A percentile compares a stretch with the other conserved stretches of the same genome.
phyloP scores from a whole-genome alignment of 495 filamentous ascomycete genomes.

The Daldinia grandis region DNA sequence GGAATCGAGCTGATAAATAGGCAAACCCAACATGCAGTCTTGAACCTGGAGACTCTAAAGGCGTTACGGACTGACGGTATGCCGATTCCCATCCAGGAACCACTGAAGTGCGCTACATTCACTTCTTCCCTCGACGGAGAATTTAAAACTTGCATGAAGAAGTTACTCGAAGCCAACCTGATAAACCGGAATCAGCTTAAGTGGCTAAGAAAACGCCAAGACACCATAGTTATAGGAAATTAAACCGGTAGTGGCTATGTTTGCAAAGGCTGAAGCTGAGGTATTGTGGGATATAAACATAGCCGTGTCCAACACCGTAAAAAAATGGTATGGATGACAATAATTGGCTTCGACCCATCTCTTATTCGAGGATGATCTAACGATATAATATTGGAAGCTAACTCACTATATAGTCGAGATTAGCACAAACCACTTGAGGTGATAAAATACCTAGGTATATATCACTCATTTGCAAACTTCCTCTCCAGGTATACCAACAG shows the following conservation, averaged over 20 bases:
- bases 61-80: conserved; percentile 54
- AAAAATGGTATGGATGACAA: neutral
- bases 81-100: conserved; percentile 53
- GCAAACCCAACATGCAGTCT: conserved; percentile 37
- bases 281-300: neutral
- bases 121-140: conserved; percentile 53
- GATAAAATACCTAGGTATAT: neutral
- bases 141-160: conserved; percentile 54
- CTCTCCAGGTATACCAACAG: neutral
- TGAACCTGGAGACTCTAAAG: conserved; percentile 33
- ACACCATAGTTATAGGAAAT: neutral
- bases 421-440: neutral
- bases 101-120: conserved; percentile 47
- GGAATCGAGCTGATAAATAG: conserved; percentile 44
- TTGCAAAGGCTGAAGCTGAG: neutral
- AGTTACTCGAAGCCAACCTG: conserved; percentile 46
- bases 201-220: neutral
- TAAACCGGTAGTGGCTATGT: neutral
- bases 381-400: neutral
- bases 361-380: neutral
- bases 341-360: neutral
- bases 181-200: neutral
- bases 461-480: neutral
- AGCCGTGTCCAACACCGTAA: neutral
- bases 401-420: conserved; percentile 7